Evolutionary conservation across 495 filamentous ascomycete species (phyloP).

Genomic region (Penicillium paxilli): DNA sequence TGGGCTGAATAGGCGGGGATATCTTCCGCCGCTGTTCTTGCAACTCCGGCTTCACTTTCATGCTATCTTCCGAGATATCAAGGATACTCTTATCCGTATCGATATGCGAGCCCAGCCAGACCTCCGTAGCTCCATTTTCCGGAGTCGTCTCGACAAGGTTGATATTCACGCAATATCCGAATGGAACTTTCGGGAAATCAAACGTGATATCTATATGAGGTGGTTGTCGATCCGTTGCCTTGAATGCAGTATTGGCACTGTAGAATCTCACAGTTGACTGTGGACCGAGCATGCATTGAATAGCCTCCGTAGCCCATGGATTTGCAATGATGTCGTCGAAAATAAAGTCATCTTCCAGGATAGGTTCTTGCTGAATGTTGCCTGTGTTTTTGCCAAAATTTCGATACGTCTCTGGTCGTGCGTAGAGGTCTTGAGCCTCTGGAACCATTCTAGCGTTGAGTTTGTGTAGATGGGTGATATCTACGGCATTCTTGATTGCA

Average conservation of each 20-base stretch:
- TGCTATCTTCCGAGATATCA: conserved; percentile 12
- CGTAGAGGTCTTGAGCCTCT: conserved; percentile 46
- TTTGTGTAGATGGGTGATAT: conserved; percentile 42
- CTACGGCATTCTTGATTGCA: conserved; percentile 48
- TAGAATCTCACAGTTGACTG: conserved; percentile 49
- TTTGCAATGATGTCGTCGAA: conserved; percentile 46
- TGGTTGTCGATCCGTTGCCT: conserved; percentile 43
- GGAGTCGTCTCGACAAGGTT: conserved; percentile 26
- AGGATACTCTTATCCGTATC: conserved; percentile 27
- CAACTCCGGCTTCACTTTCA: conserved; percentile 23
- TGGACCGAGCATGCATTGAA: conserved; percentile 49
- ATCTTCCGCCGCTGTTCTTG: conserved; percentile 30
- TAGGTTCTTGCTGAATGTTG: conserved; percentile 57
- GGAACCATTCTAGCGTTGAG: conserved; percentile 53
- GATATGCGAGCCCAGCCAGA: conserved; percentile 44
- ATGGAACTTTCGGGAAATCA: conserved; percentile 39
- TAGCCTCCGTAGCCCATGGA: conserved; percentile 49
- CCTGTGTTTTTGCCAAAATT: conserved; percentile 54
- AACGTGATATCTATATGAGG: conserved; percentile 59
- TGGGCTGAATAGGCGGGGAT: conserved; percentile 36
- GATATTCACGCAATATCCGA: conserved; percentile 22
- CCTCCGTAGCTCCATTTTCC: conserved; percentile 43
- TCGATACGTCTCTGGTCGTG: conserved; percentile 36
- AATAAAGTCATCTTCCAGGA: conserved; percentile 38
- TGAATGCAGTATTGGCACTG: conserved; percentile 54